phyloP scores from a whole-genome alignment of 495 filamentous ascomycete genomes.

The Parathielavia appendiculata region DNA sequence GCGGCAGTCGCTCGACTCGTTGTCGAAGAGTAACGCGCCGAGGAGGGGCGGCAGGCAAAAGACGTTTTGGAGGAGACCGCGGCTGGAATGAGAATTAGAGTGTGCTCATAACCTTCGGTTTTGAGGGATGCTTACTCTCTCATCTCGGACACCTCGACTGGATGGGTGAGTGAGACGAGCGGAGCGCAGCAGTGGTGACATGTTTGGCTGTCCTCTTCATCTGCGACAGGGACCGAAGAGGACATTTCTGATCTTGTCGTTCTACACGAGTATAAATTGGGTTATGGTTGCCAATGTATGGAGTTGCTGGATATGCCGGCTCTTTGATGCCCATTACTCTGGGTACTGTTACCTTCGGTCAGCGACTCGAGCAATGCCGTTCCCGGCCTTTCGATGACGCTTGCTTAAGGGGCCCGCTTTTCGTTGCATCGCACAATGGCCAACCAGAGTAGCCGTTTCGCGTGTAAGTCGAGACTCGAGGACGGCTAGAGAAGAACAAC shows the following conservation, averaged over 20 bases:
- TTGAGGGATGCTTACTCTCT: slow-evolving; percentile 7
- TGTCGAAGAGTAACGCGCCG: slow-evolving; percentile 82
- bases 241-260: slow-evolving; percentile 1
- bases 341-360: too few species aligned
- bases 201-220: slow-evolving; percentile 16
- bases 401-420: too few species aligned
- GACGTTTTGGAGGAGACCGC: slow-evolving; percentile 1
- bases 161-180: slow-evolving; percentile 9
- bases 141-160: slow-evolving; percentile 13
- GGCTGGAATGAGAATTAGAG: background rate
- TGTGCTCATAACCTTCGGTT: background rate
- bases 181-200: slow-evolving; percentile 12
- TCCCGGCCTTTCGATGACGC: too few species aligned
- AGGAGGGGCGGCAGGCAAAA: slow-evolving; percentile 69
- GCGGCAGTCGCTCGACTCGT: slow-evolving; percentile 79
- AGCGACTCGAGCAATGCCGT: too few species aligned
- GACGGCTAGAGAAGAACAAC: too few species aligned
- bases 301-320: too few species aligned
- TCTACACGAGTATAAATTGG: too few species aligned
- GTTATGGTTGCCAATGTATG: too few species aligned
- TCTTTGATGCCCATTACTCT: too few species aligned
- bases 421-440: too few species aligned
- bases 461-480: too few species aligned
- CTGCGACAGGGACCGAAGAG: background rate
- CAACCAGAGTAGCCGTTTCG: too few species aligned